Percentiles rank a stretch among this genome's conserved stretches.
Evolutionary conservation across 768 basidiomycete species (phyloP).

Genomic region (Tulasnella sp.): DNA sequence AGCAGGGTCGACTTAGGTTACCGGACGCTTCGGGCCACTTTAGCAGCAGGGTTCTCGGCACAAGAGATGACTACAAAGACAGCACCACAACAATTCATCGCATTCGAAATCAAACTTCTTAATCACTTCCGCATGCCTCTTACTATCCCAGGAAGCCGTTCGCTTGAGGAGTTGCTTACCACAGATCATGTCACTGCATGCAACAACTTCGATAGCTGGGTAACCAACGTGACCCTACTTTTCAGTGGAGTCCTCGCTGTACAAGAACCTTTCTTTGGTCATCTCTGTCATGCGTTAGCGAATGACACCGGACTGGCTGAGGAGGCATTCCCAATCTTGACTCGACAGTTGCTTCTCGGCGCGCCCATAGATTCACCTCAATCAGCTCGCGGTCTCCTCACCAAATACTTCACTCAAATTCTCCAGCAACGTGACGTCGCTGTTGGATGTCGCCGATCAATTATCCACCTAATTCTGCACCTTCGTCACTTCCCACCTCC

Average conservation of each 20-base stretch:
- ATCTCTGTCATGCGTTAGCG: constrained; percentile 52
- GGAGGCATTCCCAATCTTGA: constrained; percentile 62
- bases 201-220: constrained; percentile 54
- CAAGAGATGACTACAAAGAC: not conserved
- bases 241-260: constrained; percentile 52
- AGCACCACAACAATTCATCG: not conserved
- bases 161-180: constrained; percentile 8
- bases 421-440: constrained; percentile 38
- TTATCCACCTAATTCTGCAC: constrained; percentile 73
- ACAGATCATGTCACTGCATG: not conserved
- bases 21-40: constrained; percentile 51
- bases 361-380: constrained; percentile 24
- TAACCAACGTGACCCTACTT: constrained; percentile 47
- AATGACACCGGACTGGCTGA: constrained; percentile 53
- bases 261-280: constrained; percentile 56
- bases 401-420: constrained; percentile 49
- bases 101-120: constrained; percentile 9
- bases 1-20: constrained; percentile 52
- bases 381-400: constrained; percentile 30
- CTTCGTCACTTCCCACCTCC: constrained; percentile 57
- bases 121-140: not conserved
- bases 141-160: not conserved
- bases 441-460: constrained; percentile 42
- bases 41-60: constrained; percentile 30
- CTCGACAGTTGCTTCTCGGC: constrained; percentile 53